Evolutionary conservation across 1,284 basidiomycete genomes (phyloP).

Genomic region (Naganishia albida): DNA sequence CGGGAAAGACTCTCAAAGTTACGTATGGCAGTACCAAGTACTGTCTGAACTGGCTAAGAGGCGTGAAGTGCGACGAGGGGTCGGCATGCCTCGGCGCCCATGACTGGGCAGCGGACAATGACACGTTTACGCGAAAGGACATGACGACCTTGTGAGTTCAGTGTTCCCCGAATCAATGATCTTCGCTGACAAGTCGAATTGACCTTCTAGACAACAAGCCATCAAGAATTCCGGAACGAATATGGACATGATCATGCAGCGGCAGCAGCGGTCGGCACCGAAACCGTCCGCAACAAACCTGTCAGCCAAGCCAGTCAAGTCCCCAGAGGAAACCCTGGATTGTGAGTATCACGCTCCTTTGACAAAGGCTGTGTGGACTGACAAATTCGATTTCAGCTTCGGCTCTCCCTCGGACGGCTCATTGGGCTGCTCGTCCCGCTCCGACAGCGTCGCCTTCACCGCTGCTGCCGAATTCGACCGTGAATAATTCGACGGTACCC

Average conservation of each 20-base stretch:
- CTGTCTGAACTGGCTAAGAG: conserved; percentile 92
- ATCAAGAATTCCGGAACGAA: conserved; percentile 47
- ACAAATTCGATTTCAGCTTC: conserved; percentile 44
- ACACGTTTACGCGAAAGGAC: conserved; percentile 93
- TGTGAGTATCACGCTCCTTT: conserved; percentile 36
- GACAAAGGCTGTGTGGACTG: neutral
- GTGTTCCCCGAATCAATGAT: neutral
- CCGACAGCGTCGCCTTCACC: conserved; percentile 30
- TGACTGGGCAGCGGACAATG: conserved; percentile 97
- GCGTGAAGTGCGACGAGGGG: conserved; percentile 74
- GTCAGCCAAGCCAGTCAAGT: conserved; percentile 33
- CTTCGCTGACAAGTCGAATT: neutral
- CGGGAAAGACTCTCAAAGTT: conserved; percentile 77
- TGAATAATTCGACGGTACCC: conserved; percentile 5
- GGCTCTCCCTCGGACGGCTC: conserved; percentile 75
- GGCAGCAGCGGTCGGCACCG: conserved; percentile 42
- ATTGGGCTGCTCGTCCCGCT: conserved; percentile 69
- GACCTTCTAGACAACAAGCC: conserved; percentile 7
- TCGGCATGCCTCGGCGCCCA: conserved; percentile 88
- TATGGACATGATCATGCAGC: conserved; percentile 51
- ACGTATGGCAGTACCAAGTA: conserved; percentile 98
- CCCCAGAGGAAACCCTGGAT: conserved; percentile 42
- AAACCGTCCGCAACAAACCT: conserved; percentile 39
- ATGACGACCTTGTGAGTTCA: conserved; percentile 75
- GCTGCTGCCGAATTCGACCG: conserved; percentile 8